Evolutionary conservation across 495 filamentous ascomycete species (phyloP).

Genomic region (Penicillium taxi): DNA sequence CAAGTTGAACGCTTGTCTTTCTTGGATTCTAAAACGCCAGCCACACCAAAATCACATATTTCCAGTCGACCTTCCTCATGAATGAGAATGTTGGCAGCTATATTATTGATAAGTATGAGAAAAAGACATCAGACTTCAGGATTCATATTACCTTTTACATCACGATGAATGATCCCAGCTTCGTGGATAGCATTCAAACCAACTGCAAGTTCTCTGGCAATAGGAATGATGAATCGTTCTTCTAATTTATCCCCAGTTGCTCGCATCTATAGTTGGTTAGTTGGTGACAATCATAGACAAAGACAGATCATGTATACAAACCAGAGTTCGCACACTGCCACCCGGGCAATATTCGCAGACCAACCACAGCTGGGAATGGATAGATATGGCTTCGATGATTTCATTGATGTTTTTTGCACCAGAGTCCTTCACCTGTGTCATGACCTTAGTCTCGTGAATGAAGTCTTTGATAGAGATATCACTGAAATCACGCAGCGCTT

Average conservation of each 20-base stretch:
- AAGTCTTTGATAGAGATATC: constrained; percentile 80
- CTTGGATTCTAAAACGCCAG: constrained; percentile 75
- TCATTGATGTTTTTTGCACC: constrained; percentile 87
- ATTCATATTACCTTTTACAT: constrained; percentile 79
- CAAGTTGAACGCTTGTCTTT: constrained; percentile 84
- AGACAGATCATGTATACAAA: constrained; percentile 23
- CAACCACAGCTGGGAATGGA: constrained; percentile 88
- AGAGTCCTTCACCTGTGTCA: constrained; percentile 74
- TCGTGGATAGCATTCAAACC: constrained; percentile 83
- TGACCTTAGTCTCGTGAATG: constrained; percentile 78
- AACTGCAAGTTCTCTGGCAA: constrained; percentile 78
- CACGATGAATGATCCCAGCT: constrained; percentile 88
- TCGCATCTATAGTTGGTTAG: constrained; percentile 33
- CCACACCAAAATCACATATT: constrained; percentile 93
- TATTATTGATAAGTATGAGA: background rate
- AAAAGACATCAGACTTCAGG: background rate
- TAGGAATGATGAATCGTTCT: constrained; percentile 84
- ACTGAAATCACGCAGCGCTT: constrained; percentile 55
- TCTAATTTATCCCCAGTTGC: constrained; percentile 63
- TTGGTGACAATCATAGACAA: background rate
- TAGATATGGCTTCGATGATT: constrained; percentile 76
- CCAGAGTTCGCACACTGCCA: constrained; percentile 86
- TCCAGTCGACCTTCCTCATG: constrained; percentile 81
- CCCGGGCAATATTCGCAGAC: constrained; percentile 93
- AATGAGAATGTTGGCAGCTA: constrained; percentile 82